Conservation (phyloP, 1,139 yeast species). For the Saccharomyces pastorianus region DNA sequence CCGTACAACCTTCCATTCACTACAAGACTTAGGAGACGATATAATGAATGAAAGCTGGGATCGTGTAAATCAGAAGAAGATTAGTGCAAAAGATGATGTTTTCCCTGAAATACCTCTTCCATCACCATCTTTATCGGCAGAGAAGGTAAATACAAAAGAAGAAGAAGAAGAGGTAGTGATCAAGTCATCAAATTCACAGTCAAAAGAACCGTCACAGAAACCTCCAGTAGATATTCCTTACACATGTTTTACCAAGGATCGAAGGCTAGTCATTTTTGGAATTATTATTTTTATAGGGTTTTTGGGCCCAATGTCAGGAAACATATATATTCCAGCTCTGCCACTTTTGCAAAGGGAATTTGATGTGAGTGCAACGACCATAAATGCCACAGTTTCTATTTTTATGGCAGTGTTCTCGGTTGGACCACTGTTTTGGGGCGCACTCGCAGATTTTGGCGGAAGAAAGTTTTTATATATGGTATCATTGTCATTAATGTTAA, state of each 20-base stretch:
- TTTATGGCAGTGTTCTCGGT: constrained; percentile 51
- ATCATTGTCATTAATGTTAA: constrained; percentile 39
- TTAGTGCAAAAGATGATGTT: neutral
- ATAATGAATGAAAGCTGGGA: neutral
- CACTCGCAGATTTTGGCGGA: constrained; percentile 52
- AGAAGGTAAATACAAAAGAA: neutral
- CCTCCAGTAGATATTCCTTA: constrained; percentile 10
- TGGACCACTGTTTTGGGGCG: constrained; percentile 50
- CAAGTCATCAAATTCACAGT: neutral
- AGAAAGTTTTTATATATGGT: constrained; percentile 43
- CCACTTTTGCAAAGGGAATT: constrained; percentile 42
- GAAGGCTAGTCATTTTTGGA: constrained; percentile 17
- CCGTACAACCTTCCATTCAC: neutral
- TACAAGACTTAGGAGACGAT: neutral
- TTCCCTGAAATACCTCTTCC: neutral
- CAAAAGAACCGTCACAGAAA: neutral
- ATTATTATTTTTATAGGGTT: constrained; percentile 37
- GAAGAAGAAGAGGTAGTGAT: neutral
- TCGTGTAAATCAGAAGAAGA: neutral
- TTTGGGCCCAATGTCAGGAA: constrained; percentile 53
- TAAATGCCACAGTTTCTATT: constrained; percentile 53
- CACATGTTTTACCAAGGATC: constrained; percentile 21
- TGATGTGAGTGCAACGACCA: constrained; percentile 37
- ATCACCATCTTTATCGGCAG: neutral
- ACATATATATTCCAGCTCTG: constrained; percentile 50